phyloP scores from a whole-genome alignment of 768 basidiomycete species.

The Amanita subjunquillea region DNA sequence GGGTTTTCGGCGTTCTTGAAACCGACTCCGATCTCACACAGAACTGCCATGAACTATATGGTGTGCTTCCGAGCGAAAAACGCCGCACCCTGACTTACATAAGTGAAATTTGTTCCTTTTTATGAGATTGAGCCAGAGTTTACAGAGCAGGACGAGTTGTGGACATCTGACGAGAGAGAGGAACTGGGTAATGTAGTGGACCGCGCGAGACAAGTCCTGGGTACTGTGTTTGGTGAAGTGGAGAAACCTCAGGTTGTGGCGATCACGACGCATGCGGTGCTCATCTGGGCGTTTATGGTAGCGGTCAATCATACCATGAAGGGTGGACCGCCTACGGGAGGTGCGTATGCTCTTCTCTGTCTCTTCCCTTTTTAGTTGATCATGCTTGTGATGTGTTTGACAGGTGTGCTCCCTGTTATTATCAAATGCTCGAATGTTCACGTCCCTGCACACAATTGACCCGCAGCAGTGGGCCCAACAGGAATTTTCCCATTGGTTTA shows the following conservation, averaged over 20 bases:
- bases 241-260: slow-evolving; percentile 40
- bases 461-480: neutral
- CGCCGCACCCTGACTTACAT: slow-evolving; percentile 43
- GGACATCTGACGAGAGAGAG: slow-evolving; percentile 48
- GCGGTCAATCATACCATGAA: slow-evolving; percentile 28
- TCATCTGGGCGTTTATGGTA: slow-evolving; percentile 45
- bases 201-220: slow-evolving; percentile 42
- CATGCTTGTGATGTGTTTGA: neutral
- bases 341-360: slow-evolving; percentile 21
- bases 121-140: slow-evolving; percentile 49
- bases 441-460: neutral
- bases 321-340: slow-evolving; percentile 52
- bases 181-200: slow-evolving; percentile 29
- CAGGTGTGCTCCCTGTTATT: slow-evolving; percentile 16
- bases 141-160: slow-evolving; percentile 54
- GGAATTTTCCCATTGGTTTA: no score
- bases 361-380: neutral
- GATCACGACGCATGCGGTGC: slow-evolving; percentile 55
- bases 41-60: slow-evolving; percentile 59
- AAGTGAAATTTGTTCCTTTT: slow-evolving; percentile 31
- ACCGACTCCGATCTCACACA: slow-evolving; percentile 13
- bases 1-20: neutral
- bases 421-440: slow-evolving; percentile 8
- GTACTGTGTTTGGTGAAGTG: slow-evolving; percentile 41
- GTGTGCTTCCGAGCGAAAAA: slow-evolving; percentile 64